These are phyloP conservation scores for Hanseniaspora taiwanica DNA, from an alignment of 805 yeast genomes.

Conservation along the genomic window DNA sequence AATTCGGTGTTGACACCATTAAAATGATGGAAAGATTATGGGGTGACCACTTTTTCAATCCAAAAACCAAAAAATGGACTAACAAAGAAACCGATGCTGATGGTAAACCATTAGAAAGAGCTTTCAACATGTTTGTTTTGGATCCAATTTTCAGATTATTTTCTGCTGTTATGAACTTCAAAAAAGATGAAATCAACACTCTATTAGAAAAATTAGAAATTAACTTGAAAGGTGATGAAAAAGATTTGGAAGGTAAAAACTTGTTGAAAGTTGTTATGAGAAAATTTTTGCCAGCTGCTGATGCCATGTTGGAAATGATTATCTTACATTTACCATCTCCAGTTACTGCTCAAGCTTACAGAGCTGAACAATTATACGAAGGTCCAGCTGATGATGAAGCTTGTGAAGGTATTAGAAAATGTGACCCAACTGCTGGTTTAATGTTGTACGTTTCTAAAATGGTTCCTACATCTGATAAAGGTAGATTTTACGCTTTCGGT, in stretches of 20 bases:
- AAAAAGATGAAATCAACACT: conserved; percentile 90
- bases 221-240: conserved; percentile 88
- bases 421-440: conserved; percentile 96
- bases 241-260: conserved; percentile 97
- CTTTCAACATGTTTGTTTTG: conserved; percentile 97
- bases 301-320: conserved; percentile 98
- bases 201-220: conserved; percentile 91
- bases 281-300: conserved; percentile 99
- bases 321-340: conserved; percentile 98
- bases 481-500: conserved; percentile 99
- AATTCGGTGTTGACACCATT: conserved; percentile 94
- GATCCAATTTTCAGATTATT: conserved; percentile 98
- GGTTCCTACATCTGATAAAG: conserved; percentile 99
- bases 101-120: conserved; percentile 94
- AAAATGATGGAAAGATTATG: conserved; percentile 99
- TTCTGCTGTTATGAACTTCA: conserved; percentile 96
- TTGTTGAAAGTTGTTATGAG: conserved; percentile 97
- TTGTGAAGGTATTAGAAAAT: conserved; percentile 87
- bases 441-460: conserved; percentile 99
- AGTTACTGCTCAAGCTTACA: conserved; percentile 96
- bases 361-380: conserved; percentile 98
- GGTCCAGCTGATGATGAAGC: conserved; percentile 93
- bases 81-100: conserved; percentile 91
- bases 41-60: conserved; percentile 99
- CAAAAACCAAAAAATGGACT: conserved; percentile 99